Evolutionary conservation across 768 basidiomycete species (phyloP), one percentile per base, ranked within the genome.

Genomic region (Termitomyces eurrhizus): DNA sequence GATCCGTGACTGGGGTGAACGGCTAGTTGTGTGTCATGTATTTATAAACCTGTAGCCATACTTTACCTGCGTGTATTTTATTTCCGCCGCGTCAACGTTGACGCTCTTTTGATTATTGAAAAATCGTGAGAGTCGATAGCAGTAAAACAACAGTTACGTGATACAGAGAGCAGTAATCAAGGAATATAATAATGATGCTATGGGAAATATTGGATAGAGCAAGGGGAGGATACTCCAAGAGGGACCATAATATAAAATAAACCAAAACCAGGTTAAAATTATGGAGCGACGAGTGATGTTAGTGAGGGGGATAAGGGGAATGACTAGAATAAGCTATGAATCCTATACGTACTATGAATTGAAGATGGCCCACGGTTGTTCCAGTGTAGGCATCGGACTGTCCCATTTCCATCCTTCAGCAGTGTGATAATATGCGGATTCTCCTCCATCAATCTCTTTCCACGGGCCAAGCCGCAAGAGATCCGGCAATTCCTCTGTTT

Each of bases 381-480:
- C 90, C 63, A 79, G 68, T 46, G 81, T 73, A 61, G 80, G 73
- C 88, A 92, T 90, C 39, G 78, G 69, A 64, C 82, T 79, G 57
- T 90, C 90, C 83, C 84, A 92, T 73, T 88, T 91, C 86, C 86
- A 92, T 61, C 60, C 60, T 45, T 80, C 80, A 56, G 73, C 73
- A 32, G 78, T 64, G 64, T 82, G 79, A 74, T 83, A 91, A 69
- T 87, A 90, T 51, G 86, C 79, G 18, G 83, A 82, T 74, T 90
- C 88, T 55, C 89, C 89, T 45, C 88, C 88, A 66, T 90, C 88
- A 39, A 92, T 83, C 70, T 89, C 89, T 68, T 84, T 83, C 77
- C 83, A 85, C 56, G 81, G 71, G 50, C 84, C 83, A 41, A 89
- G 72, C 53, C 85, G 79, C 59, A 89, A 74, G 33, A 78, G 75